Percentiles rank a stretch among this genome's conserved stretches.
Evolutionary conservation across 1,284 basidiomycete species (phyloP).

Genomic region (Caloboletus inedulis): DNA sequence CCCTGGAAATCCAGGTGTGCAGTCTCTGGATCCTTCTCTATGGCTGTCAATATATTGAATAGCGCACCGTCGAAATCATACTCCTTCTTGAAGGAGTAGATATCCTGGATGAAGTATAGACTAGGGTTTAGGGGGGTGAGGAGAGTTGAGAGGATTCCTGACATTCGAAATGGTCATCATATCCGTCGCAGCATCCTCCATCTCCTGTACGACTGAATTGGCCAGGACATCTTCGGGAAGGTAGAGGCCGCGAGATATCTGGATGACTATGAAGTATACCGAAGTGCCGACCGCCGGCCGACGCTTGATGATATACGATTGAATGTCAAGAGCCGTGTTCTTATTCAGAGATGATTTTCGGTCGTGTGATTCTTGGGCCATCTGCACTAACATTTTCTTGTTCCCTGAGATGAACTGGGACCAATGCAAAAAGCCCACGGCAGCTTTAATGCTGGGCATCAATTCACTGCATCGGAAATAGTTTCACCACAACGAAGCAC

Average conservation of each 20-base stretch:
- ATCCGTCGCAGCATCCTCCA: neutral
- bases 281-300: neutral
- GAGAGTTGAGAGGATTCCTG: neutral
- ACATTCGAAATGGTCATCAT: neutral
- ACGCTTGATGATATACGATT: neutral
- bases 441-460: neutral
- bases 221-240: neutral
- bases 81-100: constrained; percentile 1
- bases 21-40: constrained; percentile 15
- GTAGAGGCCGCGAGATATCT: neutral
- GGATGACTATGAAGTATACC: neutral
- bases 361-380: neutral
- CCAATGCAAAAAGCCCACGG: neutral
- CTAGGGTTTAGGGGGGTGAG: too few species aligned
- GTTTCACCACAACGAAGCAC: neutral
- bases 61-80: neutral
- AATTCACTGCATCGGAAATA: neutral
- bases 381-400: neutral
- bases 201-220: neutral
- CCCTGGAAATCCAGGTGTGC: constrained; percentile 20
- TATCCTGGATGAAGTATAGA: neutral
- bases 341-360: neutral
- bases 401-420: neutral
- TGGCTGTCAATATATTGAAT: constrained; percentile 14
- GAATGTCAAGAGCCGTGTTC: neutral